Conservation (phyloP, 2,329 filamentous ascomycete species). For the Aureobasidium mangrovei region DNA sequence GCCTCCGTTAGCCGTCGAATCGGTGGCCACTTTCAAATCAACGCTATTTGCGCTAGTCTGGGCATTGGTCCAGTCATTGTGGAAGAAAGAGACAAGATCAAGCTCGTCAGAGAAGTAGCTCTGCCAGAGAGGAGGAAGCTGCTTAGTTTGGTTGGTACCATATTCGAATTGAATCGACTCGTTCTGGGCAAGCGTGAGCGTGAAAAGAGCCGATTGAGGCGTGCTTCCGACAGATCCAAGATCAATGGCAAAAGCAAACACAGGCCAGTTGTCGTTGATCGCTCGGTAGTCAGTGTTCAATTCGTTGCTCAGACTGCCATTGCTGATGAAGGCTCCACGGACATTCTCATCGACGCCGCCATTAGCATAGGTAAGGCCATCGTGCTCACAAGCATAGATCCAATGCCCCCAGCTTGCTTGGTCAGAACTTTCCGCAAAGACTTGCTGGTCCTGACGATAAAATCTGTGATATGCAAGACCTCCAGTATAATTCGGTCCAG, state of each 20-base stretch:
- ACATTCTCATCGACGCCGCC: conserved; percentile 37
- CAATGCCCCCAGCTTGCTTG: conserved; percentile 45
- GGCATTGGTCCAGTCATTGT: conserved; percentile 38
- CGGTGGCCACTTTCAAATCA: conserved; percentile 36
- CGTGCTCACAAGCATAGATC: conserved; percentile 44
- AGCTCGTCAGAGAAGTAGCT: conserved; percentile 41
- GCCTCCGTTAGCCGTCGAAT: conserved; percentile 39
- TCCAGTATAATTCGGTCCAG: background rate
- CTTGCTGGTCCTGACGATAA: conserved; percentile 24
- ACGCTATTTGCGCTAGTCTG: conserved; percentile 31
- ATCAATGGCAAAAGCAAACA: conserved; percentile 45
- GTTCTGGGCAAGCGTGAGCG: conserved; percentile 43
- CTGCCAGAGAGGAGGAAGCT: conserved; percentile 43
- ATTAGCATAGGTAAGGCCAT: conserved; percentile 38
- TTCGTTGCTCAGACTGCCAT: conserved; percentile 37
- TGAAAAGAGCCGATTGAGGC: conserved; percentile 36
- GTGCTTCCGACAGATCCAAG: conserved; percentile 36
- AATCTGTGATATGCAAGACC: conserved; percentile 24
- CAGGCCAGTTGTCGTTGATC: conserved; percentile 41
- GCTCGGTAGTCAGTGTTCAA: conserved; percentile 40
- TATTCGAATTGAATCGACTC: conserved; percentile 44
- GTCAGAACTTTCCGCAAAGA: conserved; percentile 39
- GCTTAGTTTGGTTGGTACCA: conserved; percentile 28
- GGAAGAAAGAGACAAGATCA: conserved; percentile 40
- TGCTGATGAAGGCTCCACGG: conserved; percentile 37